Base-by-base conservation (phyloP, 2,329 filamentous ascomycete species). In the Stylonectria norvegica region DNA sequence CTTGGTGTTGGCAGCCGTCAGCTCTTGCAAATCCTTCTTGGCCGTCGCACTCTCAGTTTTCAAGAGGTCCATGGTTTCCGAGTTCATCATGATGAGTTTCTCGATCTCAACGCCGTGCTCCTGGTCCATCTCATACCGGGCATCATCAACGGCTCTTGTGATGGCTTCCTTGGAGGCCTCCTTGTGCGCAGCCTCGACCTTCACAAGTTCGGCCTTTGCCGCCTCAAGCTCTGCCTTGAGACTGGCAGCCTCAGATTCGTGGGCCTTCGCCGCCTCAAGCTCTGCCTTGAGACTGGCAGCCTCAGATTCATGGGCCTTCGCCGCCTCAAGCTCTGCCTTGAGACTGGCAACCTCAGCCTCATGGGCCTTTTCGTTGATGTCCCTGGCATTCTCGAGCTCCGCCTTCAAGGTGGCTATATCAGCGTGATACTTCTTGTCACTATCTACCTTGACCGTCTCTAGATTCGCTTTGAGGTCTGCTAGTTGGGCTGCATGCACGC, bases 101-200 rank as follows among this genome's bases (percentile, higher is more conserved):
- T 74, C 68, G 17, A 79, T 61, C 43, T 75, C 70, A 16, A 63
- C 63, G 29, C 70, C 65, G 56, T 73, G 66, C 53, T 64, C 66
- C 23, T 66, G 60, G 46, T 73, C 64, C 27, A 73, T 65, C 15
- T 73, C 68, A 12, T 65, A 61, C 58, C 67, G 71, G 27, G 68
- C 63, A 22, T 62, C 59, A 37, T 75, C 70, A 14, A 75, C 57
- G 11, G 71, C 69, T n/a, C n/a, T n/a, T n/a, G n/a, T n/a, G n/a
- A n/a, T n/a, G n/a, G n/a, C n/a, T n/a, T n/a, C n/a, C n/a, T n/a
- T n/a, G n/a, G n/a, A n/a, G n/a, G n/a, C n/a, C 29, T 73, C 63
- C 7, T 65, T 62, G 50, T 69, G 68, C 34, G 65, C 60, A 0
- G 61, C 59, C 34, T 72, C 66, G 5, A 71, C 60, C 48, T 70